Evolutionary conservation across 306 rosid species (phyloP), one percentile per base, ranked within the genome.

Genomic region (Sindora glabra): DNA sequence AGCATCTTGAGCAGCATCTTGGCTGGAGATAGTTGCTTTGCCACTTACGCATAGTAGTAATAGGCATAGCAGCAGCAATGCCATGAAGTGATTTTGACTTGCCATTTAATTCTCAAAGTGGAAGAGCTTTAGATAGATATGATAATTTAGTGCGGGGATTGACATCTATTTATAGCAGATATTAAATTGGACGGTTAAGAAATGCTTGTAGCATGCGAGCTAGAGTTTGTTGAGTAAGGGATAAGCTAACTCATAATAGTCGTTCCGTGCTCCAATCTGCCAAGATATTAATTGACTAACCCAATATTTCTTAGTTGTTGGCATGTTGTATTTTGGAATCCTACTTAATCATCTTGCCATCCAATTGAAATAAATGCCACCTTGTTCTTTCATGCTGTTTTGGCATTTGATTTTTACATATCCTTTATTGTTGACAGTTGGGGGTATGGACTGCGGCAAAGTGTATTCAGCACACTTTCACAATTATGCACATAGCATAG

Each of bases 151-250:
- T n/a, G n/a, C n/a, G n/a, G n/a, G n/a, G n/a, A n/a, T n/a, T n/a
- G n/a, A n/a, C n/a, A n/a, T n/a, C n/a, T n/a, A n/a, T n/a, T n/a
- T n/a, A n/a, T n/a, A n/a, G n/a, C n/a, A n/a, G n/a, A 29, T 41
- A 23, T 15, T n/a, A 42, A n/a, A 36, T 48, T 38, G 13, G 57
- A 68, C 62, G 37, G 66, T 62, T 62, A 68, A 17, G 71, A 56
- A 59, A 71, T n/a, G 62, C 74, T 62, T 62, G 39, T 48, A 5
- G 50, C 62, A 62, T 55, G 70, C 23, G 0, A 45, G 32, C 5
- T 18, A 51, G 2, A 40, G 54, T 62, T 12, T 30, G 25, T 62
- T 56, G 45, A 61, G 74, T 67, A 24, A 19, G 40, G 41, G 59
- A 39, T 27, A 47, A 0, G 56, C 3, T 4, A 59, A 67, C 2